Conservation (phyloP, 2,329 filamentous ascomycete genomes). For the Aspergillus transmontanensis region DNA sequence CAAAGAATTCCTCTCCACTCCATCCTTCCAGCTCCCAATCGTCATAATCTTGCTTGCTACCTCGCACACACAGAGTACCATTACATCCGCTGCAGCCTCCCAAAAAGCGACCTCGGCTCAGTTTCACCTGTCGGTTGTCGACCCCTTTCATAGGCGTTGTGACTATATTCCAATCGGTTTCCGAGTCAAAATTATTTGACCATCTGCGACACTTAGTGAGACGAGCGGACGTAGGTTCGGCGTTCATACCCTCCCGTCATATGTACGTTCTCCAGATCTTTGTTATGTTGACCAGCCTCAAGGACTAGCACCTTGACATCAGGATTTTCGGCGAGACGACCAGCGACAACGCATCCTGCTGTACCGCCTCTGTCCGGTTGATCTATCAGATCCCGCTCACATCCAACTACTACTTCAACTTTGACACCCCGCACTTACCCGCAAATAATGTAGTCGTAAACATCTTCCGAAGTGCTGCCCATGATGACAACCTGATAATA, state of each 20-base stretch:
- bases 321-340: constrained; percentile 49
- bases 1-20: constrained; percentile 60
- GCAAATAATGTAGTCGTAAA: constrained; percentile 36
- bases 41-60: constrained; percentile 51
- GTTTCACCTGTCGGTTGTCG: constrained; percentile 44
- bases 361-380: constrained; percentile 46
- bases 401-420: not conserved
- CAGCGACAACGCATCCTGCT: constrained; percentile 53
- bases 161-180: constrained; percentile 50
- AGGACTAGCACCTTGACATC: constrained; percentile 47
- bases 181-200: constrained; percentile 46
- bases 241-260: constrained; percentile 44
- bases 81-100: constrained; percentile 48
- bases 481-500: not conserved
- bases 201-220: constrained; percentile 30
- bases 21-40: constrained; percentile 59
- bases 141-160: constrained; percentile 44
- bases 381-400: not conserved
- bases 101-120: constrained; percentile 48
- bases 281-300: constrained; percentile 52
- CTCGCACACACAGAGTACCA: constrained; percentile 48
- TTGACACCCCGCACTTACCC: constrained; percentile 21
- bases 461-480: not conserved
- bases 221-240: not conserved
- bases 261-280: constrained; percentile 49